These are phyloP conservation scores for Nemania abortiva DNA, from an alignment of 2,329 filamentous ascomycete species.

Conservation along the genomic window DNA sequence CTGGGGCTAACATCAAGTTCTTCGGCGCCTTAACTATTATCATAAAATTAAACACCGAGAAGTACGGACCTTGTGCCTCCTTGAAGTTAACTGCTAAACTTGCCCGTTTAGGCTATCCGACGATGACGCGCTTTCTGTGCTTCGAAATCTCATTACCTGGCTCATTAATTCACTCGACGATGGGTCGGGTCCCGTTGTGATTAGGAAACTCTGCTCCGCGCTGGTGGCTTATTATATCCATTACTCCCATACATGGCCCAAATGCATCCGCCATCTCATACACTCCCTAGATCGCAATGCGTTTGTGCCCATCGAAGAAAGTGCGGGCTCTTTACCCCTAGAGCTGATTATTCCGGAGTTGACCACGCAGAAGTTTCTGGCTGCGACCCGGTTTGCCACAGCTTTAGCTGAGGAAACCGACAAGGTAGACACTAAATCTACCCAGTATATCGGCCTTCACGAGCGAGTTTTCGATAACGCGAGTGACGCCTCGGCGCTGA, in stretches of 20 bases:
- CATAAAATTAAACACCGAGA: slow-evolving; percentile 93
- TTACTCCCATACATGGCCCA: slow-evolving; percentile 75
- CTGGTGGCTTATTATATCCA: slow-evolving; percentile 81
- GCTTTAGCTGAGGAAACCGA: slow-evolving; percentile 74
- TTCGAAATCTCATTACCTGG: slow-evolving; percentile 72
- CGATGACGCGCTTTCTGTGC: slow-evolving; percentile 68
- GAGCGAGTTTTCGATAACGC: slow-evolving; percentile 64
- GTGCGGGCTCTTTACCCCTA: slow-evolving; percentile 59
- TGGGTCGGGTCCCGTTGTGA: slow-evolving; percentile 69
- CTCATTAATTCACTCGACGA: slow-evolving; percentile 66
- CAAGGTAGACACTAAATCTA: slow-evolving; percentile 73
- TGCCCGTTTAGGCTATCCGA: slow-evolving; percentile 64
- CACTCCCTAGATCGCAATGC: slow-evolving; percentile 66
- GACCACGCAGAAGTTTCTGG: slow-evolving; percentile 63
- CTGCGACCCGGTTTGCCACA: slow-evolving; percentile 73
- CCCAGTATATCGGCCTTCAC: slow-evolving; percentile 63
- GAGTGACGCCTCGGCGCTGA: slow-evolving; percentile 61
- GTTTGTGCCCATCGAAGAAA: slow-evolving; percentile 60
- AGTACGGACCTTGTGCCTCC: slow-evolving; percentile 61
- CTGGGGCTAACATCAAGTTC: slow-evolving; percentile 83
- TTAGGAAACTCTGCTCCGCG: slow-evolving; percentile 81
- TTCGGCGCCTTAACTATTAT: slow-evolving; percentile 94
- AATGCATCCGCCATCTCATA: slow-evolving; percentile 73
- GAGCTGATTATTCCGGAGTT: slow-evolving; percentile 60
- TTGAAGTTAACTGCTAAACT: slow-evolving; percentile 1